Conservation (phyloP, 139 green algal species). For the Chlamydomonas incerta region DNA sequence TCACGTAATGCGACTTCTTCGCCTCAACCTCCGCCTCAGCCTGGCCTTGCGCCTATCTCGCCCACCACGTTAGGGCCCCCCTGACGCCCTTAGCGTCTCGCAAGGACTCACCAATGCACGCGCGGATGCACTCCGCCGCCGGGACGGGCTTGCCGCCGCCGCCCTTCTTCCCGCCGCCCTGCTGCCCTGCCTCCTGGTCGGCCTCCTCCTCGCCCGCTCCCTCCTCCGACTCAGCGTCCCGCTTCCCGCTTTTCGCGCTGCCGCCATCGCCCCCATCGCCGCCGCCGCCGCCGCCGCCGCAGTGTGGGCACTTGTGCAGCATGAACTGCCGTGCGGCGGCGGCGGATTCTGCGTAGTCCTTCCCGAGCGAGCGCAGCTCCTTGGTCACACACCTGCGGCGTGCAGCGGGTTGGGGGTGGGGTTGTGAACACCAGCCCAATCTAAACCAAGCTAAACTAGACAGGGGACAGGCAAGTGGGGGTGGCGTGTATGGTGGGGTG, state of each 20-base stretch:
- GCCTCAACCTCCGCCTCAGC: too few relatives aligned
- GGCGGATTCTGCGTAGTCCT: slow-evolving; percentile 45
- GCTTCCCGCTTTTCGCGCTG: background rate
- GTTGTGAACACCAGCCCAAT: too few relatives aligned
- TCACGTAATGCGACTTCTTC: too few relatives aligned
- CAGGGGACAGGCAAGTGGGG: too few relatives aligned
- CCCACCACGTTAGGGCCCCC: too few relatives aligned
- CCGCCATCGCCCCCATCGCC: background rate
- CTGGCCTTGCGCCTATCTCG: too few relatives aligned
- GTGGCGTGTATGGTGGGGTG: too few relatives aligned
- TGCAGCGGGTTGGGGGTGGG: too few relatives aligned
- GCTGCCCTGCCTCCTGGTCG: background rate
- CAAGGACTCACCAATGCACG: slow-evolving; percentile 44
- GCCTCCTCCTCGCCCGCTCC: background rate
- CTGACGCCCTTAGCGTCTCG: too few relatives aligned
- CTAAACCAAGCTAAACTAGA: too few relatives aligned
- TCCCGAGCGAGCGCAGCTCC: slow-evolving; percentile 70
- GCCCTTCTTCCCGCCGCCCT: background rate
- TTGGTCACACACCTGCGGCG: slow-evolving; percentile 70
- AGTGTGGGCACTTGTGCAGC: slow-evolving; percentile 79
- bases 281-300: background rate
- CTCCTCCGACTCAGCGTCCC: background rate
- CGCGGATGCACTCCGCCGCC: slow-evolving; percentile 67
- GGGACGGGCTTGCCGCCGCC: background rate
- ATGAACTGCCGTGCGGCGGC: slow-evolving; percentile 24